Evolutionary conservation across 1,139 yeast genomes (phyloP).

Genomic region (Maudiozyma humilis): DNA sequence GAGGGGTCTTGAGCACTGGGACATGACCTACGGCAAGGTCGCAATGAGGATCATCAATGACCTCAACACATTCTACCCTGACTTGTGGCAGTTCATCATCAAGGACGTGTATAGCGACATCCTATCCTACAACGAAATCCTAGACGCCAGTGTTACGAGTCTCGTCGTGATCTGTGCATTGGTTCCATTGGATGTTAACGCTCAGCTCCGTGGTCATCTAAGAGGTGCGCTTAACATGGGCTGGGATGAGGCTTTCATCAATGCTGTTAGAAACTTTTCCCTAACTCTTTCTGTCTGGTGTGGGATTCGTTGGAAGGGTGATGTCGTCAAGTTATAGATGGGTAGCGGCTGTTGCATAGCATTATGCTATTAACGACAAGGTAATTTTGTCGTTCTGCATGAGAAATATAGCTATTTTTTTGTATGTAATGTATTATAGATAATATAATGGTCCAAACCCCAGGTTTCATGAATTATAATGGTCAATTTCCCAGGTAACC

Average conservation of each 20-base stretch:
- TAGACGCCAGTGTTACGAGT: slow-evolving; percentile 63
- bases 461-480: no score
- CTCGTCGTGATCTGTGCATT: slow-evolving; percentile 68
- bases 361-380: no score
- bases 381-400: background rate
- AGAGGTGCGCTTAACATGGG: slow-evolving; percentile 79
- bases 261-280: slow-evolving; percentile 51
- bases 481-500: background rate
- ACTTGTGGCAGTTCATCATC: slow-evolving; percentile 65
- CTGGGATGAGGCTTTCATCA: slow-evolving; percentile 54
- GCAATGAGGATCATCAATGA: slow-evolving; percentile 58
- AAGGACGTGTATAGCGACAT: slow-evolving; percentile 78
- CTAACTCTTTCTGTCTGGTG: slow-evolving; percentile 65
- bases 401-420: background rate
- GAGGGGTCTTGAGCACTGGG: slow-evolving; percentile 58
- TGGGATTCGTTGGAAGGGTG: slow-evolving; percentile 52
- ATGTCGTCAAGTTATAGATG: slow-evolving; percentile 21
- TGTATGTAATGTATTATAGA: background rate
- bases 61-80: slow-evolving; percentile 70
- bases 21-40: slow-evolving; percentile 64
- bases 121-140: slow-evolving; percentile 55
- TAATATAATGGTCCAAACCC: no score
- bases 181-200: slow-evolving; percentile 86
- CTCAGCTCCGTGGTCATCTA: slow-evolving; percentile 84
- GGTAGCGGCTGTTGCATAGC: no score